Base-by-base conservation (phyloP, 208 protist species). In the Phytomonas sp. region DNA sequence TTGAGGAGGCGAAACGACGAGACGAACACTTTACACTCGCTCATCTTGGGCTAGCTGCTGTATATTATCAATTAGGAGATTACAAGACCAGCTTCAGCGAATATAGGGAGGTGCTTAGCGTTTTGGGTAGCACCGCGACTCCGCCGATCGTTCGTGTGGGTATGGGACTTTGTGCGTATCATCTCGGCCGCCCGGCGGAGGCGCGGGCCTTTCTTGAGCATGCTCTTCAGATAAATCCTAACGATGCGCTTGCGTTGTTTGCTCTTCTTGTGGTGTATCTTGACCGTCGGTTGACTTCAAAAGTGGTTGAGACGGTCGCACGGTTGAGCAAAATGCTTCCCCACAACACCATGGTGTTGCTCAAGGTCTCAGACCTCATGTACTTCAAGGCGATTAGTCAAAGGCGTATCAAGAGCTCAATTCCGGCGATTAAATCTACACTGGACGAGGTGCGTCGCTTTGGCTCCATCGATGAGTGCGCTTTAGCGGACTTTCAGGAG, bases 81-180 rank as follows among this genome's bases (percentile, higher is more conserved):
- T 96, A 92, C 78, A 83, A 89, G 72, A 76, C 82, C 68, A 82
- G 82, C 70, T 96, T 93, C 73, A 62, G 66, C 11, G 76, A 89
- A 66, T 96, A 92, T 68, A 81, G 86, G 68, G 75, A 78, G 34
- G 86, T 87, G 56, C 68, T 96, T 61, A 80, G 77, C 51, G 67
- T 74, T 61, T 70, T 96, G 46, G 91, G 91, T 5, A 88, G 80
- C 46, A 68, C 71, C 15, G 71, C 61, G 53, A 75, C 80, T 9
- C 91, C 91, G 56, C 70, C 83, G 17, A 74, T 96, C 72, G 86
- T 90, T 36, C 85, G 91, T 2, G 84, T 96, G 0, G 91, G 91
- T 43, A 89, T 96, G 84, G 87, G 77, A 4, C 75, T 96, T 40
- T 96, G 91, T 71, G 83, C 85, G 36, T 93, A 82, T 72, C 80